These are phyloP conservation scores for Cutaneotrichosporon dermatis DNA, from an alignment of 1,284 basidiomycete species.

Conservation along the genomic window DNA sequence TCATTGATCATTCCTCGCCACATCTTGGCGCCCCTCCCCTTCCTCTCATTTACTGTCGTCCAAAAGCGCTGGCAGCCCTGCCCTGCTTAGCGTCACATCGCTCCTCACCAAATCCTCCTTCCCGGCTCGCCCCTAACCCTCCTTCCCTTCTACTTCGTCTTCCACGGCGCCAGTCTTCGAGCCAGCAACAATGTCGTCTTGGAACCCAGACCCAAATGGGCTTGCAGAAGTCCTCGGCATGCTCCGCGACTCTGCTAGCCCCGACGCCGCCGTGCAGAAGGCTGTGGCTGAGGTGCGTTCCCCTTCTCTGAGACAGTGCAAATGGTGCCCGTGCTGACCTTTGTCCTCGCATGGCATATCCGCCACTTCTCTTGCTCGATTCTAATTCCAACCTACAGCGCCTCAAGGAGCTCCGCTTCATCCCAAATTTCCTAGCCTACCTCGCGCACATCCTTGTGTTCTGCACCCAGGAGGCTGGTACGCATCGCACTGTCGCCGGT, in stretches of 20 bases:
- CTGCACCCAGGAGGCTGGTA: constrained; percentile 64
- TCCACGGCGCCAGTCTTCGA: not conserved
- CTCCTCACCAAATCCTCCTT: too few species aligned
- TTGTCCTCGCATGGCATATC: not conserved
- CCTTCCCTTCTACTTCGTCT: not conserved
- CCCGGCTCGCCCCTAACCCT: not conserved
- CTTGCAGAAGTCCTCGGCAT: constrained; percentile 48
- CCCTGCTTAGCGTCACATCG: too few species aligned
- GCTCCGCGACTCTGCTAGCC: constrained; percentile 49
- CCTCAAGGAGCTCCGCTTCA: constrained; percentile 79
- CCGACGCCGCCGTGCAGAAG: constrained; percentile 47
- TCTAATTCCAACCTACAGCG: constrained; percentile 55
- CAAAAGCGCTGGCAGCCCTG: too few species aligned
- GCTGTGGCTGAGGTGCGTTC: not conserved
- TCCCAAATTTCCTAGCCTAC: constrained; percentile 94
- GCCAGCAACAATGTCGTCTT: not conserved
- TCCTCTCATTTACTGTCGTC: too few species aligned
- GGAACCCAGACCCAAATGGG: constrained; percentile 28
- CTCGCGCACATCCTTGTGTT: constrained; percentile 86
- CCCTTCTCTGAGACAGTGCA: not conserved
- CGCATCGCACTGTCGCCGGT: constrained; percentile 90
- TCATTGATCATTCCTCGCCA: too few species aligned
- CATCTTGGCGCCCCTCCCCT: too few species aligned
- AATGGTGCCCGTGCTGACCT: not conserved
- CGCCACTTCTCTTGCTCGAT: too few species aligned